Evolutionary conservation across 2,329 filamentous ascomycete genomes (phyloP).

Genomic region (Exophiala bonariae): DNA sequence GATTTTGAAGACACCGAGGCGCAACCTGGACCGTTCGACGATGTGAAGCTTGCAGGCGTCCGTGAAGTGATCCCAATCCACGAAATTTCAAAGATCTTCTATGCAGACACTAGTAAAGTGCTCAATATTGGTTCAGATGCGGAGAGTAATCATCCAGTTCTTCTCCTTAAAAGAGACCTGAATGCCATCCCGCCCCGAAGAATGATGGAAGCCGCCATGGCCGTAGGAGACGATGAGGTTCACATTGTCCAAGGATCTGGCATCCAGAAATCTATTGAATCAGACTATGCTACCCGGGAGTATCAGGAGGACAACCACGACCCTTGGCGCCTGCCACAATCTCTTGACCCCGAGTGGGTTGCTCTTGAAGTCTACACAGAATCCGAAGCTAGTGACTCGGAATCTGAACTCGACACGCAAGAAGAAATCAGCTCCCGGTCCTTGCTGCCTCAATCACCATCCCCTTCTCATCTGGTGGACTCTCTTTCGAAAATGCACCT

Average conservation of each 20-base stretch:
- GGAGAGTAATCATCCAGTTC: constrained; percentile 70
- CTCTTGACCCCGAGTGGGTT: constrained; percentile 87
- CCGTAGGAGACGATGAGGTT: constrained; percentile 35
- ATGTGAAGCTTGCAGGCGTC: constrained; percentile 62
- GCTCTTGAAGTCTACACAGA: constrained; percentile 82
- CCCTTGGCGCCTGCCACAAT: constrained; percentile 65
- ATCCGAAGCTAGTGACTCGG: constrained; percentile 30
- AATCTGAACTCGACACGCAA: constrained; percentile 20
- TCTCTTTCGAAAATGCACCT: constrained; percentile 51
- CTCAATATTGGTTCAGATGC: constrained; percentile 74
- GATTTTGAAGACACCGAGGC: constrained; percentile 61
- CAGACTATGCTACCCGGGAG: constrained; percentile 18
- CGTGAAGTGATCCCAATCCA: constrained; percentile 68
- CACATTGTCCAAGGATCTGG: constrained; percentile 12
- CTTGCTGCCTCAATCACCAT: constrained; percentile 6
- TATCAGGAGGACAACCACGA: constrained; percentile 32
- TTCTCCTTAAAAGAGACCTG: constrained; percentile 71
- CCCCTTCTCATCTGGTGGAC: constrained; percentile 38
- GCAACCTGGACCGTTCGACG: constrained; percentile 60
- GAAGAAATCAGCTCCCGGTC: constrained; percentile 11
- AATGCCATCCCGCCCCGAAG: constrained; percentile 62
- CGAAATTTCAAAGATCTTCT: constrained; percentile 86
- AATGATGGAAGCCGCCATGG: constrained; percentile 49
- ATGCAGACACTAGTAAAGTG: constrained; percentile 85
- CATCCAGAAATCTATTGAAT: neutral